Conservation (phyloP, 331 rosid species). For the Pyracantha coccinea region DNA sequence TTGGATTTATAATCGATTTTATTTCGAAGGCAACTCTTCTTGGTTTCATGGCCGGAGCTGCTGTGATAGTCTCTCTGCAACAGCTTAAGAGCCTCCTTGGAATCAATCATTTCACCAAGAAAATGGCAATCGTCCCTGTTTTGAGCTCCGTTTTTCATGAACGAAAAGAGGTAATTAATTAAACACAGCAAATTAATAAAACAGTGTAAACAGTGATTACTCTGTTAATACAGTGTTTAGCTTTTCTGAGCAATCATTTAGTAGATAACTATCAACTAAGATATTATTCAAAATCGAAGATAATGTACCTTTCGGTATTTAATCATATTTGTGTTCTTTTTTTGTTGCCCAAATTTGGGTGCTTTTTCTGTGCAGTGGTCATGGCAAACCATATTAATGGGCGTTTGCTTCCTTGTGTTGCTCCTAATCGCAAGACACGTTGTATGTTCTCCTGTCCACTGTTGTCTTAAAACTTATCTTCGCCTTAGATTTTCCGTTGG, state of each 20-base stretch:
- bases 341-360: not conserved
- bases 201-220: not conserved
- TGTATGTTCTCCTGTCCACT: conserved; percentile 36
- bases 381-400: conserved; percentile 91
- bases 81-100: conserved; percentile 91
- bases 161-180: conserved; percentile 48
- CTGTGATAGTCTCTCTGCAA: conserved; percentile 83
- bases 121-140: conserved; percentile 77
- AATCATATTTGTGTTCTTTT: not conserved
- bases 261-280: not conserved
- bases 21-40: conserved; percentile 81
- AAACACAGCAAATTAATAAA: no score
- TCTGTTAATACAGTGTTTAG: not conserved
- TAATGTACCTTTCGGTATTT: not conserved
- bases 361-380: conserved; percentile 70
- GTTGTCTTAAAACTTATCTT: not conserved
- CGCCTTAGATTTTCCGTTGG: no score
- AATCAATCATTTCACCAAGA: conserved; percentile 57
- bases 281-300: not conserved
- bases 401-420: conserved; percentile 67
- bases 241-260: not conserved
- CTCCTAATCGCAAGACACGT: conserved; percentile 75
- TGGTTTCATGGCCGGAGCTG: conserved; percentile 99
- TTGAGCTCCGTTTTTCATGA: conserved; percentile 62
- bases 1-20: conserved; percentile 89